phyloP scores from a whole-genome alignment of 2,329 filamentous ascomycete genomes.

The Akanthomyces uredinophilus region DNA sequence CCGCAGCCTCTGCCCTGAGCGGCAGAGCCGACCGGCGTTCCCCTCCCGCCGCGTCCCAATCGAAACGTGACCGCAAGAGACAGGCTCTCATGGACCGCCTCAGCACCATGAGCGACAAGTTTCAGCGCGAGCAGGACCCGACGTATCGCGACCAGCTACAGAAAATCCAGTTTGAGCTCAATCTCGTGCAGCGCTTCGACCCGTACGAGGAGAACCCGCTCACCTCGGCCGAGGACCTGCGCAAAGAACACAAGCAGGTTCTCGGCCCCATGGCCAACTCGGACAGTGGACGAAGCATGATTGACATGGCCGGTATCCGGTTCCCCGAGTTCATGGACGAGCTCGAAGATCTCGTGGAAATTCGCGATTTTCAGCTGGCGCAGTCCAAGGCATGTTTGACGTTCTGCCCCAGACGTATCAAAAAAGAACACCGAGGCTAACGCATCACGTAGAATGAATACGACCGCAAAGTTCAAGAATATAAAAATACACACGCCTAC shows the following conservation, averaged over 20 bases:
- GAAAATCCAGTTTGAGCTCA: conserved; percentile 87
- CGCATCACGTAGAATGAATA: conserved; percentile 49
- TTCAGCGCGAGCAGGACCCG: conserved; percentile 73
- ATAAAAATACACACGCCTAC: conserved; percentile 55
- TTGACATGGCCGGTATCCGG: conserved; percentile 74
- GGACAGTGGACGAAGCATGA: conserved; percentile 48
- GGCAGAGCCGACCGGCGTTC: conserved; percentile 33
- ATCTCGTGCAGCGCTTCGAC: conserved; percentile 77
- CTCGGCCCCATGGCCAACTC: conserved; percentile 34
- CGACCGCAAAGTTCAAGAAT: conserved; percentile 55
- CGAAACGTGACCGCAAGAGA: conserved; percentile 87
- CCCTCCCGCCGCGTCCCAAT: conserved; percentile 42
- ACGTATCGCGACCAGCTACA: conserved; percentile 87
- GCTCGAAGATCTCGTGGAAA: conserved; percentile 82
- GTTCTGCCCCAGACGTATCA: neutral
- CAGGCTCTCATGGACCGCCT: conserved; percentile 77
- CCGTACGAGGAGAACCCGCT: conserved; percentile 70
- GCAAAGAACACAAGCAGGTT: conserved; percentile 48
- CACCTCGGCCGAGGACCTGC: conserved; percentile 63
- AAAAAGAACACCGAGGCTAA: conserved; percentile 2
- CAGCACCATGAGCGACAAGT: conserved; percentile 67
- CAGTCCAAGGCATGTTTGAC: conserved; percentile 65
- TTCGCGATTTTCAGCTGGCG: conserved; percentile 77
- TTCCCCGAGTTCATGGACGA: conserved; percentile 83
- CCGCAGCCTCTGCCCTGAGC: conserved; percentile 27